Evolutionary conservation across 2,329 filamentous ascomycete species (phyloP).

Genomic region (Pseudocercospora crystallina): DNA sequence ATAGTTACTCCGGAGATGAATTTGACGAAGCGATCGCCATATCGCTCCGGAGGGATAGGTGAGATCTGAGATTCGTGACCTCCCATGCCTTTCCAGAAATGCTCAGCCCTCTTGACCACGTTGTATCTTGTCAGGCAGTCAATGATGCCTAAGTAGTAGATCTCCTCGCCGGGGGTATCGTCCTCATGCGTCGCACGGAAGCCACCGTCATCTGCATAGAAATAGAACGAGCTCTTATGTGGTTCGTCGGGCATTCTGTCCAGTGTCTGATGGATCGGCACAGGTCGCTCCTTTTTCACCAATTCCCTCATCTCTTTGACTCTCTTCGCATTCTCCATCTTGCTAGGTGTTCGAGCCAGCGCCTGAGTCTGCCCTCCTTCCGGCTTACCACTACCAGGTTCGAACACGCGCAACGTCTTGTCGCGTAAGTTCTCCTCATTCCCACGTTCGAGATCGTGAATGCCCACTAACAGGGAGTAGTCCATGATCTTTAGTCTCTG

Average conservation of each 20-base stretch:
- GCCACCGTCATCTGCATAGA: constrained; percentile 91
- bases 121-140: constrained; percentile 97
- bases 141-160: constrained; percentile 98
- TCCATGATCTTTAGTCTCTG: constrained; percentile 97
- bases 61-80: constrained; percentile 85
- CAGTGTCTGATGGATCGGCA: constrained; percentile 82
- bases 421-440: constrained; percentile 91
- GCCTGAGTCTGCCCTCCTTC: constrained; percentile 34
- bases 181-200: constrained; percentile 92
- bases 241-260: constrained; percentile 86
- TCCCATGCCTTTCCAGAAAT: constrained; percentile 94
- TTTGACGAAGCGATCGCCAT: constrained; percentile 89
- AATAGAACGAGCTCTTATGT: constrained; percentile 70
- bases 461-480: constrained; percentile 91
- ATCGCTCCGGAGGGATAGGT: constrained; percentile 82
- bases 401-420: constrained; percentile 92
- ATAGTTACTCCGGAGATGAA: constrained; percentile 91
- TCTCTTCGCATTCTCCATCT: constrained; percentile 86
- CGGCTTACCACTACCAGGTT: constrained; percentile 69
- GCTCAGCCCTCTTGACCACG: constrained; percentile 88
- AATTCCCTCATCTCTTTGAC: constrained; percentile 87
- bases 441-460: constrained; percentile 84
- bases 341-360: constrained; percentile 86
- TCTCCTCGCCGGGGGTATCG: constrained; percentile 78
- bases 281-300: constrained; percentile 86